Conservation (phyloP, 306 rosid species). For the Prunus campanulata region DNA sequence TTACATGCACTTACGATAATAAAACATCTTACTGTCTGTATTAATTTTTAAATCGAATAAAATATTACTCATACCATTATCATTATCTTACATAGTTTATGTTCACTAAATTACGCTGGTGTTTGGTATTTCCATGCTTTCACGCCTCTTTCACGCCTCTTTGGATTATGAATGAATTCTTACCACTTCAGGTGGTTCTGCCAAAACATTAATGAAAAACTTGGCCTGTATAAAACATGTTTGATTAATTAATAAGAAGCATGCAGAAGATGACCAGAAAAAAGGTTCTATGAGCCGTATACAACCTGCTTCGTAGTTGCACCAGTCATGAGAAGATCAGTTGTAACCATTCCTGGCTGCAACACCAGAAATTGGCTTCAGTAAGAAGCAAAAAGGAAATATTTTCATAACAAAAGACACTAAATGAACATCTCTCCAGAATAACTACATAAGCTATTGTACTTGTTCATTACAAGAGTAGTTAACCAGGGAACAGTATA, state of each 20-base stretch:
- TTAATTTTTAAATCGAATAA: too few species aligned
- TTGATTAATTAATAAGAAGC: not conserved
- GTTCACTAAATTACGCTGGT: too few species aligned
- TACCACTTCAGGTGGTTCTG: slow-evolving; percentile 98
- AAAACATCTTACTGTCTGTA: too few species aligned
- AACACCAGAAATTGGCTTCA: slow-evolving; percentile 20
- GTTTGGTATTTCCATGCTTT: too few species aligned
- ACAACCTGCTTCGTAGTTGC: slow-evolving; percentile 86
- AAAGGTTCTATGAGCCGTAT: slow-evolving; percentile 2
- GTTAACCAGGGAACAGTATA: not conserved
- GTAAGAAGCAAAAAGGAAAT: not conserved
- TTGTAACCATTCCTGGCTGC: slow-evolving; percentile 99
- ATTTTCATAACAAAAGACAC: not conserved
- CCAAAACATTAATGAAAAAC: slow-evolving; percentile 93
- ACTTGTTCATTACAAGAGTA: not conserved
- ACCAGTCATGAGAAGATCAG: slow-evolving; percentile 98
- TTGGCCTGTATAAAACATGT: slow-evolving; percentile 66
- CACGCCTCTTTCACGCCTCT: too few species aligned
- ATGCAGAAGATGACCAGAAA: slow-evolving; percentile 5
- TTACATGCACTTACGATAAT: too few species aligned
- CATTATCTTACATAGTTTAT: too few species aligned
- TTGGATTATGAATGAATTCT: slow-evolving; percentile 17
- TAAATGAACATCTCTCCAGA: not conserved
- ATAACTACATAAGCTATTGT: not conserved
- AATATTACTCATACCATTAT: too few species aligned